Base-by-base conservation (phyloP, 768 basidiomycete genomes). In the Naganishia vaughanmartiniae region DNA sequence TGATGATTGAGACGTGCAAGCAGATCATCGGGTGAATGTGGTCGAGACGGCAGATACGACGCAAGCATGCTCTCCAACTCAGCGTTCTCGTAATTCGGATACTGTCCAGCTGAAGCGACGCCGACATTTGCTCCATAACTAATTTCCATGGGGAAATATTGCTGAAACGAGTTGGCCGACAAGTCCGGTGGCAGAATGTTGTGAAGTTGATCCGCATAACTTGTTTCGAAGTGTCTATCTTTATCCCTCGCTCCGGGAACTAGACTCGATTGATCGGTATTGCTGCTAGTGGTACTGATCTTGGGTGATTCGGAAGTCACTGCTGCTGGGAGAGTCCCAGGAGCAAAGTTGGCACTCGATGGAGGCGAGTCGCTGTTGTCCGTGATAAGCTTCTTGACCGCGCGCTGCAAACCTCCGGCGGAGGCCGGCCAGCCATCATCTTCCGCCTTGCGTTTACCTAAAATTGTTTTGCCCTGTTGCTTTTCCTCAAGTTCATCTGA, bases 401-500 rank as follows among this genome's bases (percentile, higher is more conserved):
- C 80, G 17, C 78, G 73, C 66, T 81, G 77, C 1, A 81, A 72
- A n/a, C 77, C 78, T 46, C 68, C 65, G 2, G 74, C 75, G 9
- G 75, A 72, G 10, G 72, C 75, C 34, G 76, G 72, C 30, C 66
- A 54, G 24, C 69, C 73, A 5, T 56, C 67, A 11, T 58, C 67
- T 10, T 68, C 55, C 17, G 72, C 69, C 70, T 78, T 79, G 14
- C 77, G 75, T 57, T 78, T 81, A 56, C 78, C 75, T 31, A 76
- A 71, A 6, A 73, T 51, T 6, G 75, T 72, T 2, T 69, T 75
- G 12, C 77, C 74, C 19, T 72, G 69, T 14, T 77, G 74, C 15
- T 77, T 74, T 42, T 79, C 75, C 46, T 80, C 77, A 12, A 80
- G 76, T 66, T 82, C 81, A 65, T 73, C 78, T 81, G n/a, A n/a